These are phyloP conservation scores for Isabelozyma pseudorhagii DNA, from an alignment of 805 yeast species.

Conservation along the genomic window DNA sequence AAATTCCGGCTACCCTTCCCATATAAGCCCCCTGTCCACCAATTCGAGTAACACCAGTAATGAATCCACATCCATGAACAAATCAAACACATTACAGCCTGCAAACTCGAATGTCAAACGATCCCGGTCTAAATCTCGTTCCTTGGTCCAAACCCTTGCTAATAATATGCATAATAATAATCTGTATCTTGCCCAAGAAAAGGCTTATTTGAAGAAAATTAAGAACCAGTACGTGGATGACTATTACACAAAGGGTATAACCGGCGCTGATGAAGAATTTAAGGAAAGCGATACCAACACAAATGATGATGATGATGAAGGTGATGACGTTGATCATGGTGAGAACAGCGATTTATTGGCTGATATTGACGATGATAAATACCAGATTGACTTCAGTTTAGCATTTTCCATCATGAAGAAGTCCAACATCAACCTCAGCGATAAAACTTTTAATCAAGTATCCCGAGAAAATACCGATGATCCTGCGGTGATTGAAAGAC, in stretches of 20 bases:
- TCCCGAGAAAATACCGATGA: constrained; percentile 38
- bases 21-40: neutral
- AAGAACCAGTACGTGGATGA: constrained; percentile 63
- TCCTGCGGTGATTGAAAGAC: constrained; percentile 62
- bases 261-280: constrained; percentile 31
- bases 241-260: constrained; percentile 66
- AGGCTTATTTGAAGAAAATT: constrained; percentile 60
- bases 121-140: constrained; percentile 12
- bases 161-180: constrained; percentile 9
- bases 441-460: constrained; percentile 31
- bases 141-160: constrained; percentile 14
- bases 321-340: constrained; percentile 16
- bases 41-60: neutral
- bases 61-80: neutral
- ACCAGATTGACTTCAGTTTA: constrained; percentile 46
- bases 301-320: constrained; percentile 21
- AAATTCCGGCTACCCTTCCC: neutral
- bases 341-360: constrained; percentile 30
- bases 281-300: constrained; percentile 17
- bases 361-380: constrained; percentile 41
- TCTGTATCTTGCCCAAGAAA: constrained; percentile 60
- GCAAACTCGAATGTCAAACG: neutral
- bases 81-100: neutral
- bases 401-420: constrained; percentile 34
- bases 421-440: constrained; percentile 27